Evolutionary conservation across 2,329 filamentous ascomycete species (phyloP), one percentile per base, ranked within the genome.

Genomic region (Penicillium sp.): DNA sequence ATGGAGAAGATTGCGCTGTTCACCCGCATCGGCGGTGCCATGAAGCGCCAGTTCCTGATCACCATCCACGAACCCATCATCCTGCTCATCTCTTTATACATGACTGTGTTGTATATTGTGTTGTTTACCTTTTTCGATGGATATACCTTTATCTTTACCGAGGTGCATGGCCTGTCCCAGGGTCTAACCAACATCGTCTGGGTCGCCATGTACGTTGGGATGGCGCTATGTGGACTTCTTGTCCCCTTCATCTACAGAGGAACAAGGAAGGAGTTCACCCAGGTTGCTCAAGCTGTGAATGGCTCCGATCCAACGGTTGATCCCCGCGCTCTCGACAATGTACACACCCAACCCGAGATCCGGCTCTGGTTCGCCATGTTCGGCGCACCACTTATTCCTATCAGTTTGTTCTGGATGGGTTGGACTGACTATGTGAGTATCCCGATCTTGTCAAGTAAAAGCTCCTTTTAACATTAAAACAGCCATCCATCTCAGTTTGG

Each of bases 351-450:
- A 3, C 79, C 79, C 0, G 81, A 83, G 49, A 77, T 79, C 37
- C 69, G 80, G 4, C 68, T 83, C 0, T 81, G 74, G 72, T 80
- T 75, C 43, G 72, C 74, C 4, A 82, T 82, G 66, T 61, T 80
- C 1, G 74, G 75, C 0, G 73, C 77, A 0, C 73, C 77, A 0
- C 64, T 73, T 0, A 74, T 83, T 4, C 79, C 80, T 0, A 67
- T 81, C 27, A 70, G 69, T 1, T 66, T 82, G 4, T 82, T 83
- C 59, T 83, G 79, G 79, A 79, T 83, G 66, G 80, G 73, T 0
- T 83, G 80, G 80, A 81, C 76, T 0, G 59, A 62, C 33, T 63
- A 55, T 31, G 59, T 63, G 55, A 32, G 54, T 49, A 7, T 23
- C 25, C 38, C 10, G 6, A 10, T 6, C 8, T 7, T 27, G 8